Evolutionary conservation across 345 rosid genomes (phyloP).

Genomic region (Citrus mangshanensis): DNA sequence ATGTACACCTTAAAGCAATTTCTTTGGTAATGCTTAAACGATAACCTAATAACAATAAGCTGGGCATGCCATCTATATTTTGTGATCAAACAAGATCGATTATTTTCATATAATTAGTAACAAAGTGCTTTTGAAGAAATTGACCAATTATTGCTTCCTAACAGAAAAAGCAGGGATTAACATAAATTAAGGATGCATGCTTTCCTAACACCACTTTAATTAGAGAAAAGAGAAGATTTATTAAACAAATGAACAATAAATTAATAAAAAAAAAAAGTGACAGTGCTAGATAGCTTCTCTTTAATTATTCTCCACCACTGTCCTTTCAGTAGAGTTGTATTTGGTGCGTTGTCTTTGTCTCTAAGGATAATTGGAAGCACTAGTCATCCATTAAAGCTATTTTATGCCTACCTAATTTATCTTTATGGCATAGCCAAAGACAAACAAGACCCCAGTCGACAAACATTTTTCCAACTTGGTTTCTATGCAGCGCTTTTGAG

Average conservation of each 20-base stretch:
- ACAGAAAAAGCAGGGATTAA: background rate
- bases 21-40: background rate
- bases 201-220: constrained; percentile 16
- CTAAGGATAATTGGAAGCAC: constrained; percentile 40
- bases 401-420: constrained; percentile 36
- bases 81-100: background rate
- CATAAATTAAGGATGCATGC: constrained; percentile 18
- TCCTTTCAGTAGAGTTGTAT: constrained; percentile 31
- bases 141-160: constrained; percentile 12
- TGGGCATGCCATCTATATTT: background rate
- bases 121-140: background rate
- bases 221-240: background rate
- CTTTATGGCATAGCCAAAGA: constrained; percentile 13
- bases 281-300: constrained; percentile 21
- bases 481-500: constrained; percentile 1
- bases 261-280: background rate
- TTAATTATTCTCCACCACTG: constrained; percentile 45
- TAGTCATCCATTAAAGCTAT: constrained; percentile 28
- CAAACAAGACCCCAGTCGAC: constrained; percentile 17
- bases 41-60: background rate
- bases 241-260: background rate
- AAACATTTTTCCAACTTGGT: background rate
- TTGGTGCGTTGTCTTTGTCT: constrained; percentile 52
- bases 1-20: background rate
- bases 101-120: background rate